Evolutionary conservation across 805 yeast species (phyloP).

Genomic region (Myxozyma monticola): DNA sequence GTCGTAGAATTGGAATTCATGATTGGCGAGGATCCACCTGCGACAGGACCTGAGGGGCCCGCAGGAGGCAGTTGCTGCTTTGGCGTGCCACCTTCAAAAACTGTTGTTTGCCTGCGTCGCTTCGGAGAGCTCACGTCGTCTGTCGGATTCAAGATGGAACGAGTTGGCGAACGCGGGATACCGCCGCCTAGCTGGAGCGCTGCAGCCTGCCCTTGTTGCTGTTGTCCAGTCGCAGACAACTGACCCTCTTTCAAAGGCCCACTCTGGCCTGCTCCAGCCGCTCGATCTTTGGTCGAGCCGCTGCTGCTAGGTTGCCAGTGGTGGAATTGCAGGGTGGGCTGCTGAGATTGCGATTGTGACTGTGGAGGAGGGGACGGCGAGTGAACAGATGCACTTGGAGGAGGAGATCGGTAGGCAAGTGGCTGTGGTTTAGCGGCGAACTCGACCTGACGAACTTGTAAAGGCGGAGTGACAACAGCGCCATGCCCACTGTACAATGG

Average conservation of each 20-base stretch:
- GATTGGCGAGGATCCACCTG: conserved; percentile 3
- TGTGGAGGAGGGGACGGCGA: conserved; percentile 16
- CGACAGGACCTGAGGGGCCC: background rate
- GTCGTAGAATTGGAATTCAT: conserved; percentile 4
- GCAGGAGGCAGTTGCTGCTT: conserved; percentile 16
- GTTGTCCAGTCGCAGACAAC: too few species aligned
- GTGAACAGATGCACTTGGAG: background rate
- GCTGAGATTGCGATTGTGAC: conserved; percentile 9
- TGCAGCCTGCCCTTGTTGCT: conserved; percentile 1
- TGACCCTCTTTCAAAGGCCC: conserved; percentile 9
- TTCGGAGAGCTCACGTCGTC: conserved; percentile 20
- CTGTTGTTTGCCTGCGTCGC: conserved; percentile 20
- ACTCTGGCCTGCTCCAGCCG: background rate
- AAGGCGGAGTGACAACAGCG: conserved; percentile 16
- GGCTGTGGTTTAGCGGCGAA: conserved; percentile 1
- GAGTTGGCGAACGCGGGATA: conserved; percentile 23
- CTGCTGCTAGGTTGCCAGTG: conserved; percentile 27
- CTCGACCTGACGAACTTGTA: conserved; percentile 21
- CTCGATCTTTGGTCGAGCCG: conserved; percentile 6
- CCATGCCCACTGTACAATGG: conserved; percentile 1
- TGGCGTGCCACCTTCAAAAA: conserved; percentile 17
- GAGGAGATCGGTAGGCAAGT: conserved; percentile 8
- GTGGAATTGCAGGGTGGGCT: conserved; percentile 25
- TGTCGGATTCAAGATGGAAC: conserved; percentile 18
- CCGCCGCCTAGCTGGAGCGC: conserved; percentile 16